Conservation (phyloP, 345 rosid genomes). For the Melaleuca quinquenervia region DNA sequence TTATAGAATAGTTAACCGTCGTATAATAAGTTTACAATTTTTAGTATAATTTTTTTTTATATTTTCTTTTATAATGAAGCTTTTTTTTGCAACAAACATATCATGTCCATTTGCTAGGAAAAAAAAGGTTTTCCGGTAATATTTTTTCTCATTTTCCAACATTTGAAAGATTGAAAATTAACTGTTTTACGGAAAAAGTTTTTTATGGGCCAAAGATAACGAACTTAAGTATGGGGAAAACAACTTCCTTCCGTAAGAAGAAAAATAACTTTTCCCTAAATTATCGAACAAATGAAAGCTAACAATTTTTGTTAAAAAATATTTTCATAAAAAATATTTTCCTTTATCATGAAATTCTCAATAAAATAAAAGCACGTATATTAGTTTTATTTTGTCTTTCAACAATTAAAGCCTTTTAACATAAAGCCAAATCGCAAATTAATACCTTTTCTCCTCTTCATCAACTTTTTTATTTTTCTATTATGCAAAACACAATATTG, state of each 20-base stretch:
- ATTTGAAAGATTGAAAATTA: not conserved
- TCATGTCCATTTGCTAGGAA: not conserved
- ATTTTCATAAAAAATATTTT: not conserved
- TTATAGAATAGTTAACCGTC: accelerated
- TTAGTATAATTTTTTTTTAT: not conserved
- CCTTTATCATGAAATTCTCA: not conserved
- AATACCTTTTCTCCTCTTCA: not conserved
- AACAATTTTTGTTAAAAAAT: not conserved
- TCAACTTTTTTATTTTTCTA: not conserved
- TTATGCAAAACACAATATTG: not conserved
- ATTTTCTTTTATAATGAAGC: not conserved
- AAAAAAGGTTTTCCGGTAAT: not conserved
- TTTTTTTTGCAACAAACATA: not conserved
- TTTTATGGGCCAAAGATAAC: not conserved
- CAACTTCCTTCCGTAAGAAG: not conserved
- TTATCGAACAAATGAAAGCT: not conserved
- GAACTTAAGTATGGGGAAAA: not conserved
- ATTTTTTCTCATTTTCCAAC: not conserved
- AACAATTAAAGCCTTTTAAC: not conserved
- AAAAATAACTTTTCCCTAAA: not conserved
- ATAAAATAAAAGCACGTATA: not conserved
- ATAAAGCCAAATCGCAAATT: not conserved
- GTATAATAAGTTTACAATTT: not conserved
- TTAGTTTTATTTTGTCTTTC: not conserved
- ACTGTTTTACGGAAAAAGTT: not conserved